These are phyloP conservation scores for Pezicula rhizophila DNA, from an alignment of 2,329 filamentous ascomycete genomes.

Conservation along the genomic window DNA sequence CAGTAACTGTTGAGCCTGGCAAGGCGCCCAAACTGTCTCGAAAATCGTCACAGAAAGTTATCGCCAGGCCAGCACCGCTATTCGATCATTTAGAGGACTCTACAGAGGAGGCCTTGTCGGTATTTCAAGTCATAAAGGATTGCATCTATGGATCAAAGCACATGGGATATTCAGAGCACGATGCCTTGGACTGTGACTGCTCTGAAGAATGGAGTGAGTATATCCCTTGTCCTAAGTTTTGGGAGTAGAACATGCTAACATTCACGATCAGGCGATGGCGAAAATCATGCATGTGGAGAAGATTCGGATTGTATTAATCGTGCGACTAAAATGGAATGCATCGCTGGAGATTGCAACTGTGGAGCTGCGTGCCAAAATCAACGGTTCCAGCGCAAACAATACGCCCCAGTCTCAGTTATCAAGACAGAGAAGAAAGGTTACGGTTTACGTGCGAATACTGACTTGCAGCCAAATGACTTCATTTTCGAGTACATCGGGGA, in stretches of 20 bases:
- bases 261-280: slow-evolving; percentile 43
- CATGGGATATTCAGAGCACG: slow-evolving; percentile 86
- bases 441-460: slow-evolving; percentile 74
- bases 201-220: slow-evolving; percentile 87
- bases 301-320: slow-evolving; percentile 98
- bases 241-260: slow-evolving; percentile 26
- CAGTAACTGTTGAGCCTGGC: slow-evolving; percentile 57
- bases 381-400: slow-evolving; percentile 85
- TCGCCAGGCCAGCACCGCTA: slow-evolving; percentile 55
- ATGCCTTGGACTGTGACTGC: slow-evolving; percentile 90
- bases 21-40: slow-evolving; percentile 66
- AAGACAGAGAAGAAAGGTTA: slow-evolving; percentile 98
- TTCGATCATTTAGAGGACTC: slow-evolving; percentile 73
- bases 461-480: slow-evolving; percentile 79
- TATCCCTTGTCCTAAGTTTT: slow-evolving; percentile 6
- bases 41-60: slow-evolving; percentile 65
- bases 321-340: slow-evolving; percentile 95
- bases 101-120: slow-evolving; percentile 66
- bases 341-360: slow-evolving; percentile 76
- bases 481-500: slow-evolving; percentile 98
- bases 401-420: slow-evolving; percentile 88
- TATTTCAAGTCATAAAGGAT: slow-evolving; percentile 75
- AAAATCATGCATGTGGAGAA: slow-evolving; percentile 85
- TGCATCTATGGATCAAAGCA: slow-evolving; percentile 90
- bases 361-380: slow-evolving; percentile 87